phyloP scores from a whole-genome alignment of 306 rosid genomes.

The Leucaena leucocephala region DNA sequence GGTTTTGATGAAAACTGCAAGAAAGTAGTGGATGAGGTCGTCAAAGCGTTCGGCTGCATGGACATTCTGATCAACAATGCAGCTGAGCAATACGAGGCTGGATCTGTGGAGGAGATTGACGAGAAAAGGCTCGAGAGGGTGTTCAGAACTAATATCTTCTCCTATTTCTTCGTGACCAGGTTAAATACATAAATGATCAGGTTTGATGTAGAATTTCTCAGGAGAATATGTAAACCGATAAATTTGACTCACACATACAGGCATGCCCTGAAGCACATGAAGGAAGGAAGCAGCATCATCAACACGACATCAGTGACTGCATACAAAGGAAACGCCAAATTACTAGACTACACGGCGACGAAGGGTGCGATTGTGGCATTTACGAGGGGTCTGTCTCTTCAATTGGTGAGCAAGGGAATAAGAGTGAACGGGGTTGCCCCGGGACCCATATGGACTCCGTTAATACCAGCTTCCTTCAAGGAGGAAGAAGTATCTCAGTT shows the following conservation, averaged over 20 bases:
- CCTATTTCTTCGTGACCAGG: constrained; percentile 70
- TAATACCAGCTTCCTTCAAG: constrained; percentile 51
- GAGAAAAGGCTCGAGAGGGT: constrained; percentile 68
- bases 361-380: constrained; percentile 80
- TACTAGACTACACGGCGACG: constrained; percentile 67
- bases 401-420: constrained; percentile 57
- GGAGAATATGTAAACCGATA: not conserved
- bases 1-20: constrained; percentile 77
- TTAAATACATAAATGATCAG: not conserved
- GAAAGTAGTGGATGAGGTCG: constrained; percentile 61
- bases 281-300: constrained; percentile 71
- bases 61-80: constrained; percentile 77
- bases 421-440: constrained; percentile 87
- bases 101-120: constrained; percentile 67
- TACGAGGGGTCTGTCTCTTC: constrained; percentile 69
- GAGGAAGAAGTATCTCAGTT: constrained; percentile 42
- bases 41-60: constrained; percentile 57
- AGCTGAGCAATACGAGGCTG: constrained; percentile 63
- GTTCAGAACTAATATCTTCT: constrained; percentile 76
- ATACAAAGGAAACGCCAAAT: constrained; percentile 49
- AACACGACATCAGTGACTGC: constrained; percentile 79
- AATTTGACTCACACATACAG: constrained; percentile 26
- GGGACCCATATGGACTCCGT: constrained; percentile 85
- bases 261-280: constrained; percentile 81
- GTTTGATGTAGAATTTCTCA: not conserved